Base-by-base conservation (phyloP, 306 rosid species). In the Citrullus mucosospermus region DNA sequence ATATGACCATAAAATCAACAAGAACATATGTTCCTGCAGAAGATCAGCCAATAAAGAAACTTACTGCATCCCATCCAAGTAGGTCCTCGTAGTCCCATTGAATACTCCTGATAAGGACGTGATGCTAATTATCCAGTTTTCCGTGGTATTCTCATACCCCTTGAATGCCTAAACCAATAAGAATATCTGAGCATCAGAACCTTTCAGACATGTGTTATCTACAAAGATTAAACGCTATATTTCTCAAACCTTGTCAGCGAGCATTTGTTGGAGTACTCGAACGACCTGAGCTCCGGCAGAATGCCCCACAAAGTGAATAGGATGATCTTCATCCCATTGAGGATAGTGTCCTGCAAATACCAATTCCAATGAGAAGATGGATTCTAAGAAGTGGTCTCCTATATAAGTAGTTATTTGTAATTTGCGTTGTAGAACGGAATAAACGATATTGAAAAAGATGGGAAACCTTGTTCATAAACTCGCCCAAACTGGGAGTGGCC, bases 251-350 rank as follows among this genome's bases (percentile, higher is more conserved):
- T 92, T 92, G 78, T 96, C 98, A 56, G 93, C 91, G 76, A 96
- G 99, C 99, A 96, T 92, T 92, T 96, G 96, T 80, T 96, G 99
- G 81, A 96, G 88, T 72, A 87, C 90, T 43, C 99, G 98, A 48
- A 84, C 97, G 78, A 96, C 98, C 81, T 96, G 99, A 54, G 98
- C 99, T 53, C 99, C 99, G 1, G 98, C 92, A 1, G 99, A 96
- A 80, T 92, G 98, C 14, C 98, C 99, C 32, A 96, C 99, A 71
- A 96, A 96, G 83, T 96, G 98, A 77, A 96, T 78, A 55, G 98
- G 97, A 77, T 92, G 98, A 78, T 96, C 96, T 75, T 92, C 99
- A 79, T 92, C 97, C 99, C 99, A 96, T 78, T 96, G 96, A 55
- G 98, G 93, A 84, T 91, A 96, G 76, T 96, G 88, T 53, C 99